Base-by-base conservation (phyloP, 2,329 filamentous ascomycete species). In the Cladosporium cucumerinum region DNA sequence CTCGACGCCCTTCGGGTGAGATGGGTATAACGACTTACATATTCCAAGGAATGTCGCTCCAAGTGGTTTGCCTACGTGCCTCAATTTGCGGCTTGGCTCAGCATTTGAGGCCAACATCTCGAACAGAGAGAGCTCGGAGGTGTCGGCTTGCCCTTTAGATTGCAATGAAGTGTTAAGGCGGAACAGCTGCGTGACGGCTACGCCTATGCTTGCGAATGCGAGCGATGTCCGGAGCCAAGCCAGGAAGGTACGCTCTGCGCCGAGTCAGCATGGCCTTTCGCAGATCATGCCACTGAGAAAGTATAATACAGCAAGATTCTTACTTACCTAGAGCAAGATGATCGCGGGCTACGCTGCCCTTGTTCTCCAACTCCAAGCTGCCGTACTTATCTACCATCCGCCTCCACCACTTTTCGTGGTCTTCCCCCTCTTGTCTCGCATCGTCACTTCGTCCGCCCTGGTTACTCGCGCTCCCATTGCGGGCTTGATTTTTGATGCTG, bases 221-320 rank as follows among this genome's bases (percentile, higher is more conserved):
- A 95, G 84, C 2, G 89, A 93, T 2, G 91, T 95, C 61, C 91
- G 86, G 51, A 95, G 84, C 91, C 91, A 95, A 63, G 91, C 91
- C 34, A 95, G 85, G 77, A 94, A 95, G 0, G 91, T 95, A 23
- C 91, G 85, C 78, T 95, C 91, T 93, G 69, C 55, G 26, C n/a
- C 21, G 54, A 62, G 58, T 65, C 54, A 69, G 55, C 36, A 21
- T 34, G 10, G 21, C 21, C 12, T 39, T 34, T 39, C 21, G 28
- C 26, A 11, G n/a, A 21, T 43, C 11, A 18, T 16, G 14, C 11
- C 14, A 0, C 2, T 16, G n/a, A 46, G n/a, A 23, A 21, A 23
- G 39, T 46, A 12, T 46, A 46, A 46, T 46, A 46, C 39, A n/a
- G 23, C 51, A 39, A 28, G 25, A n/a, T 23, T 6, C 26, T 32